A percentile compares a stretch with the other conserved stretches of the same genome.
Evolutionary conservation across 73 alveolate genomes (phyloP).

Genomic region (Symbiodinium natans): DNA sequence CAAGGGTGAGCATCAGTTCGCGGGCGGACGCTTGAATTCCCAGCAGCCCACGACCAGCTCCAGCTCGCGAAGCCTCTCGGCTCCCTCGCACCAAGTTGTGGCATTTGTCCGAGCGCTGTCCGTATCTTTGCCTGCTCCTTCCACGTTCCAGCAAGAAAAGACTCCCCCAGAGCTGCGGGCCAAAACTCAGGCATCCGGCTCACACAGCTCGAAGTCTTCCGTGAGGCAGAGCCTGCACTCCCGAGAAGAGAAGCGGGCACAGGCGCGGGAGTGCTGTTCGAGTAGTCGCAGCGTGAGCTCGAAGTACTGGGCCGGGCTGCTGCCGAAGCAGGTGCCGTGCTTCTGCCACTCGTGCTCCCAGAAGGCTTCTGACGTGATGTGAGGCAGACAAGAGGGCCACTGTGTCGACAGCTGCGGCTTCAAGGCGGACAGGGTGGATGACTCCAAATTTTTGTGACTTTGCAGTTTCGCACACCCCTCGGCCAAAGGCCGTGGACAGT

Average conservation of each 20-base stretch:
- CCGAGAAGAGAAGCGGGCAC: neutral
- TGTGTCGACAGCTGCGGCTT: neutral
- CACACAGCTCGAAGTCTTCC: neutral
- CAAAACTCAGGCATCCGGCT: neutral
- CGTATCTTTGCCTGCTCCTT: neutral
- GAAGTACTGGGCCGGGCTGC: neutral
- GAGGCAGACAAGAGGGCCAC: neutral
- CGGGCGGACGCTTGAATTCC: too few species aligned
- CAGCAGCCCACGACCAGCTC: too few species aligned
- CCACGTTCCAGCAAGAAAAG: neutral
- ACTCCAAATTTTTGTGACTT: neutral
- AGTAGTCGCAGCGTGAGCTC: neutral
- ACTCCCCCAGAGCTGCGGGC: neutral
- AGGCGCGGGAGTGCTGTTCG: neutral
- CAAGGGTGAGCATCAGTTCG: too few species aligned
- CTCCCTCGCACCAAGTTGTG: neutral
- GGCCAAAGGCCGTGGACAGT: conserved; percentile 1
- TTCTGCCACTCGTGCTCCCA: conserved; percentile 15
- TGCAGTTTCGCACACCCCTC: neutral
- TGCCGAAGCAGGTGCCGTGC: conserved; percentile 16
- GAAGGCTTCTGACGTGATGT: neutral
- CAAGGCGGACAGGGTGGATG: neutral
- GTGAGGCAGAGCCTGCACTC: neutral
- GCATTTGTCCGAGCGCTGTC: neutral
- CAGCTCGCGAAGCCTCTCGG: too few species aligned